These are phyloP conservation scores for Candida khao-thaluensis DNA, from an alignment of 805 yeast species.

Conservation along the genomic window DNA sequence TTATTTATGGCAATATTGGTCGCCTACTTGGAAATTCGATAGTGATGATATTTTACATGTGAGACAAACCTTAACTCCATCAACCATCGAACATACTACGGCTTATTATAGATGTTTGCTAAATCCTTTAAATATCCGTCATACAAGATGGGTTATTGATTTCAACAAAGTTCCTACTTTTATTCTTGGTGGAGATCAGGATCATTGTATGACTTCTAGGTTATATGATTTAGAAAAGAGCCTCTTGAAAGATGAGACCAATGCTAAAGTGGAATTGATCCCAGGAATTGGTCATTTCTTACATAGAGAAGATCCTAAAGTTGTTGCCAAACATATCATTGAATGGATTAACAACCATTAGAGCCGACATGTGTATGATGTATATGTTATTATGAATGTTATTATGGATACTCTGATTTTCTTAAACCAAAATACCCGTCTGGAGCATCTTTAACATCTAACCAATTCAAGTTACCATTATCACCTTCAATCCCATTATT, in stretches of 20 bases:
- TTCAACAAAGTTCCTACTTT: conserved; percentile 37
- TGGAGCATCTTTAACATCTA: conserved; percentile 28
- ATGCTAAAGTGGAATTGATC: conserved; percentile 15
- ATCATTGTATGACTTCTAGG: conserved; percentile 36
- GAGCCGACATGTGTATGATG: no score
- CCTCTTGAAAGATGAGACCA: conserved; percentile 17
- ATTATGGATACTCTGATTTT: conserved; percentile 27
- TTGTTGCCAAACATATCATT: conserved; percentile 23
- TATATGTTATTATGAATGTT: no score
- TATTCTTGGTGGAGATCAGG: conserved; percentile 36
- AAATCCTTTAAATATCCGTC: conserved; percentile 20
- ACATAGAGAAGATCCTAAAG: conserved; percentile 37
- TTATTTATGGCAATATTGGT: conserved; percentile 37
- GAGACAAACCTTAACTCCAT: conserved; percentile 26
- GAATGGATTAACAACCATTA: conserved; percentile 27
- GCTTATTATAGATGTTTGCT: conserved; percentile 37
- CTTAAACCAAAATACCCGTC: conserved; percentile 34
- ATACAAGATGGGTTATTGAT: conserved; percentile 27
- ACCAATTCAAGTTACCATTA: conserved; percentile 25
- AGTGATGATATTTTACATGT: conserved; percentile 26
- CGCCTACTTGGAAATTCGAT: conserved; percentile 37
- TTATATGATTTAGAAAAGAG: conserved; percentile 26
- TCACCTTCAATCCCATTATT: conserved; percentile 39
- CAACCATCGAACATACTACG: conserved; percentile 33
- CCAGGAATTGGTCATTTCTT: conserved; percentile 35